Evolutionary conservation across 2,329 filamentous ascomycete genomes (phyloP).

Genomic region (Talaromyces piceae): DNA sequence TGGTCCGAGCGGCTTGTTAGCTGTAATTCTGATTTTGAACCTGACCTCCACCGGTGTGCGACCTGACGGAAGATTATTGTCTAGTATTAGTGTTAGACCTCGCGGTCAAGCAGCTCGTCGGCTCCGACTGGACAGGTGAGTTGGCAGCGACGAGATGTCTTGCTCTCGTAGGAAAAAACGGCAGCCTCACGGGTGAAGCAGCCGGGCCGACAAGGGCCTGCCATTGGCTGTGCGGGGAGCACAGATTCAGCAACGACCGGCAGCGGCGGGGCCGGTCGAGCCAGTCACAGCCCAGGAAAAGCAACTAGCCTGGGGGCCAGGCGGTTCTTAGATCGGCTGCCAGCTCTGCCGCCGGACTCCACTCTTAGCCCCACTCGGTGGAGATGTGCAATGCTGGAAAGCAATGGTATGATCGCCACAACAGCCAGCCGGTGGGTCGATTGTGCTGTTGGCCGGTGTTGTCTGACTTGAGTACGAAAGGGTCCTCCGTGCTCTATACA

Average conservation of each 20-base stretch:
- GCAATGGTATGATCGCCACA: background rate
- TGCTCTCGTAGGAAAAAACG: background rate
- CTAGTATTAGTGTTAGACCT: too few relatives aligned
- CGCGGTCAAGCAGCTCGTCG: too few relatives aligned
- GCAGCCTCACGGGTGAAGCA: background rate
- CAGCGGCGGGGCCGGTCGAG: background rate
- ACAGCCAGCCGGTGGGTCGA: too few relatives aligned
- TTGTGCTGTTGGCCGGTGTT: too few relatives aligned
- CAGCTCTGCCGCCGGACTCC: background rate
- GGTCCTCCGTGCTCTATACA: too few relatives aligned
- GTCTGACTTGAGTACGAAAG: background rate
- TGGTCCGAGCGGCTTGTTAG: too few relatives aligned
- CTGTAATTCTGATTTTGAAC: too few relatives aligned
- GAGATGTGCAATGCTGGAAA: background rate
- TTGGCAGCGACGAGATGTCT: background rate
- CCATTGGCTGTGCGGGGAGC: background rate
- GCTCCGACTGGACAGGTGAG: too few relatives aligned
- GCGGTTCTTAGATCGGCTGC: background rate
- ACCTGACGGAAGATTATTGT: too few relatives aligned
- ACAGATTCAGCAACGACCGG: background rate
- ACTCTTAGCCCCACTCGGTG: background rate
- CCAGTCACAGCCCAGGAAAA: background rate
- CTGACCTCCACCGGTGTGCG: too few relatives aligned
- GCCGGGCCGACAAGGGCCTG: fast-evolving
- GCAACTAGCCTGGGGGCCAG: background rate